These are phyloP conservation scores for Aotearoamyces nothofagi DNA, from an alignment of 2,329 filamentous ascomycete species.

Conservation along the genomic window DNA sequence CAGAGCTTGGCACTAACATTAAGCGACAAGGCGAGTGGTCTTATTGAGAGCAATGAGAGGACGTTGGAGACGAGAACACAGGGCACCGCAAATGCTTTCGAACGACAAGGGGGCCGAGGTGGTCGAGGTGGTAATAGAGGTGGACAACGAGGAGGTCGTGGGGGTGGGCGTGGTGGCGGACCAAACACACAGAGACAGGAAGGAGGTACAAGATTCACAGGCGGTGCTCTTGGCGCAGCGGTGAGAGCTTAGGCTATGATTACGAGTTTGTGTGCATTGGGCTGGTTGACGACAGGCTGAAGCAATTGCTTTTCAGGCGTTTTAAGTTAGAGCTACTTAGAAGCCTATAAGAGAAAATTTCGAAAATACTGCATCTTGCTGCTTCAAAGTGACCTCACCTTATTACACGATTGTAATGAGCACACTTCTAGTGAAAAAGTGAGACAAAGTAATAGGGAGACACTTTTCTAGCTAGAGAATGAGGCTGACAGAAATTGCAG, in stretches of 20 bases:
- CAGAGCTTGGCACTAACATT: slow-evolving; percentile 90
- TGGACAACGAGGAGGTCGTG: slow-evolving; percentile 42
- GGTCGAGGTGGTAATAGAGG: slow-evolving; percentile 52
- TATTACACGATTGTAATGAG: no score
- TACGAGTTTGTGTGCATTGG: slow-evolving; percentile 16
- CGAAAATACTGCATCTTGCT: no score
- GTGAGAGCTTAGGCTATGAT: slow-evolving; percentile 36
- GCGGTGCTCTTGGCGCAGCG: slow-evolving; percentile 59
- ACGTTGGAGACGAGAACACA: slow-evolving; percentile 94
- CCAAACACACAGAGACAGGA: slow-evolving; percentile 49
- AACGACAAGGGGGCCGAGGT: slow-evolving; percentile 72
- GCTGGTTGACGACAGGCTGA: slow-evolving; percentile 12
- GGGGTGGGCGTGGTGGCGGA: slow-evolving; percentile 42
- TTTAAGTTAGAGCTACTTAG: slow-evolving; percentile 14
- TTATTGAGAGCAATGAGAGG: slow-evolving; percentile 96
- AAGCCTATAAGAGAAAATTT: no score
- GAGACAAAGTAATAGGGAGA: no score
- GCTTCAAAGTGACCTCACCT: no score
- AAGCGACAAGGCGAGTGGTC: slow-evolving; percentile 86
- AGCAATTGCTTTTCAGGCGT: slow-evolving; percentile 16
- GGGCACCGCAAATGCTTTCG: slow-evolving; percentile 88
- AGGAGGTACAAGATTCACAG: slow-evolving; percentile 67
- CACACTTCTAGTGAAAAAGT: no score
- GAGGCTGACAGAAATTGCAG: no score
- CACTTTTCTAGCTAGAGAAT: no score